Evolutionary conservation across 225 moss, liverwort and hornwort genomes (phyloP), one percentile per base, ranked within the genome.

Genomic region (Neckera pumila): DNA sequence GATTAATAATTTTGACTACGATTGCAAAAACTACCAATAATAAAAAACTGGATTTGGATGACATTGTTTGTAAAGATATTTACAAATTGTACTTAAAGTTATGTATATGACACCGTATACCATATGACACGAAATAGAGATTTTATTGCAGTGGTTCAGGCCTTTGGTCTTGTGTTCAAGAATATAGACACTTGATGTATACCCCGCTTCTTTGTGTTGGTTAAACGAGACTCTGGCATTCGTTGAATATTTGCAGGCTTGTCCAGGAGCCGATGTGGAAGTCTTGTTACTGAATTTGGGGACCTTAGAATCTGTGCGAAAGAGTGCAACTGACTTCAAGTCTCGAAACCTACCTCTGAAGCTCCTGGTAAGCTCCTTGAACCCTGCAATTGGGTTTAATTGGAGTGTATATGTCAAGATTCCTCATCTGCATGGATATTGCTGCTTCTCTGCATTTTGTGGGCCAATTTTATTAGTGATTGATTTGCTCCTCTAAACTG

Each of bases 261-360:
- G 88, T 82, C 95, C 96, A 86, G 93, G 84, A 87, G 98, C 97
- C 58, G 97, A 97, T 92, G 94, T 98, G 31, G 97, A 98, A 86
- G 89, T 97, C 72, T 76, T 98, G 76, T 82, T 95, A 75, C 92
- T 97, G 61, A 93, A 97, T 87, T 88, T 98, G 83, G 85, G 82
- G 72, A 91, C 89, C 71, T 60, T 96, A 57, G 95, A 97, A 57
- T 98, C 98, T 60, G 95, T 98, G 71, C 94, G 93, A 59, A 93
- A 90, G 91, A 96, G 93, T 95, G 97, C 95, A 60, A 83, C 86
- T 49, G 93, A 96, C 56, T 97, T 98, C 86, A 98, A 96, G 87
- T 94, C 98, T 36, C 93, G 93, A 82, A 97, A 96, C 76, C 90
- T 97, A 31, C 95, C 98, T 82, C 85, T 98, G 64, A 93, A 96